Base-by-base conservation (phyloP, 1,284 basidiomycete genomes). In the Ceratobasidium sp. region DNA sequence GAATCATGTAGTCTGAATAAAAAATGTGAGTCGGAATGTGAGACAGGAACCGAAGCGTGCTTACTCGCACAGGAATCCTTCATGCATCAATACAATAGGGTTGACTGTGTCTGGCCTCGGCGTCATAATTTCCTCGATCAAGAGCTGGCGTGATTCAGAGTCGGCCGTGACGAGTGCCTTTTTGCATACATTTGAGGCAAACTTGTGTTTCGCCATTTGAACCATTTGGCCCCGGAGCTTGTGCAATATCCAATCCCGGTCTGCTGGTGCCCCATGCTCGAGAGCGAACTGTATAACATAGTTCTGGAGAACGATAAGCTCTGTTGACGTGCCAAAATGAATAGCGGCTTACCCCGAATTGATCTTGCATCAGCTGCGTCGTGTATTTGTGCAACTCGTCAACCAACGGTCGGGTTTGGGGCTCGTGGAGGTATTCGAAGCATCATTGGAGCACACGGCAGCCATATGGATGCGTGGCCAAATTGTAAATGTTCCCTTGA, bases 151-250 rank as follows among this genome's bases (percentile, higher is more conserved):
- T 79, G 89, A 92, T 27, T 91, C 90, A 0, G 87, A 73, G 76
- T 90, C 89, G 0, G 93, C 90, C 33, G 88, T 91, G 30, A 92
- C 84, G 62, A 98, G 88, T 0, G 96, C 96, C 84, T 96, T 96
- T 86, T 99, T 98, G 83, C 96, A 94, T 23, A 99, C 98, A 82
- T 99, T 99, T 5, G 95, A 97, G 0, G 97, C 96, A 82, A 97
- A 99, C 85, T 99, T 99, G 86, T 99, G 97, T 65, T 92, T 90
- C 1, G 94, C 90, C 88, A 96, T 90, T 79, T 88, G 87, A 46
- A 96, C 84, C 83, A 99, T 90, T 81, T 94, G 91, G 1, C 95
- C 94, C 30, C n/a, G n/a, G n/a, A n/a, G n/a, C n/a, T n/a, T n/a
- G n/a, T n/a, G n/a, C n/a, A n/a, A n/a, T n/a, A n/a, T 90, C 77